A percentile compares a stretch with the other conserved stretches of the same genome.
Conservation (phyloP, 805 yeast genomes). For the Zygosaccharomyces bailii region DNA sequence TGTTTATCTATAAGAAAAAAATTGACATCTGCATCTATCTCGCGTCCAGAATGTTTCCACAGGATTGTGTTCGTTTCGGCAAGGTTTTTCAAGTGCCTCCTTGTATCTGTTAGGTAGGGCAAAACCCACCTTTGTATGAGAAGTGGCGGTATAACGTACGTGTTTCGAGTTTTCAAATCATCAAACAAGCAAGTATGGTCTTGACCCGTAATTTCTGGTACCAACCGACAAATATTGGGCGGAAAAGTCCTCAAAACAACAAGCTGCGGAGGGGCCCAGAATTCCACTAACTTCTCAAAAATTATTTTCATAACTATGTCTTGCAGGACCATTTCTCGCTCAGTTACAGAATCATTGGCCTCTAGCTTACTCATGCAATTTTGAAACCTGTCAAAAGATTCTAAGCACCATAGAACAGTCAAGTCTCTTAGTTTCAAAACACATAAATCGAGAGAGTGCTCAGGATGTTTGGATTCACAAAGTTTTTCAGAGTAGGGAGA, state of each 20-base stretch:
- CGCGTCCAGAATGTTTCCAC: conserved; percentile 25
- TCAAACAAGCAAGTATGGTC: conserved; percentile 17
- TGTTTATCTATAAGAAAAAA: conserved; percentile 33
- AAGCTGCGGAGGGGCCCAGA: conserved; percentile 56
- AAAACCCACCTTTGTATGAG: conserved; percentile 33
- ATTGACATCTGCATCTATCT: conserved; percentile 24
- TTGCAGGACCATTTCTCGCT: conserved; percentile 15
- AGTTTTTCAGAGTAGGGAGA: conserved; percentile 22
- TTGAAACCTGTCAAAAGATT: conserved; percentile 23
- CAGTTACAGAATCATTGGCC: conserved; percentile 1
- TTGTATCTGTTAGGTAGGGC: conserved; percentile 47
- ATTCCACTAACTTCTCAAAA: conserved; percentile 44
- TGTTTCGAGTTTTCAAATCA: conserved; percentile 1
- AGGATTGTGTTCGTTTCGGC: conserved; percentile 17
- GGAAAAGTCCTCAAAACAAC: conserved; percentile 49
- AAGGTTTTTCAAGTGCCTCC: conserved; percentile 42
- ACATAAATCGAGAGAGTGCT: conserved; percentile 26
- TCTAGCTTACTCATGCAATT: conserved; percentile 12
- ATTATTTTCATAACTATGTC: conserved; percentile 21
- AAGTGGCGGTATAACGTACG: conserved; percentile 14
- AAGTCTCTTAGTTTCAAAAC: conserved; percentile 35
- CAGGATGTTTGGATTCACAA: conserved; percentile 25
- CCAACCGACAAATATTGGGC: conserved; percentile 25
- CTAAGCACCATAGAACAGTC: conserved; percentile 31
- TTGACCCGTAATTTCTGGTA: conserved; percentile 15